Evolutionary conservation across 2,329 filamentous ascomycete genomes (phyloP).

Genomic region (Penicillium sp.): DNA sequence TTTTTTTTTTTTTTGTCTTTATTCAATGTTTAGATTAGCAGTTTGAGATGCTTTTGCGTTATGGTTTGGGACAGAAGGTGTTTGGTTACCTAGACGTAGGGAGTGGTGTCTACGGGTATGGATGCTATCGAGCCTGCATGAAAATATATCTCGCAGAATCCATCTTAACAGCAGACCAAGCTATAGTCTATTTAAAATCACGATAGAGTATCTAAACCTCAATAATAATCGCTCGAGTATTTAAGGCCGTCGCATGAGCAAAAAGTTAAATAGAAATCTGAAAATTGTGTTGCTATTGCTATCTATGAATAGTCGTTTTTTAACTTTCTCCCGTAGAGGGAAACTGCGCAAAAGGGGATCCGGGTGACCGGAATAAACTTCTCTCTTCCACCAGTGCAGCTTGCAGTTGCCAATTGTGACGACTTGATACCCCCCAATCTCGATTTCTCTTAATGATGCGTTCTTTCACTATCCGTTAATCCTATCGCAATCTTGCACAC

Average conservation of each 20-base stretch:
- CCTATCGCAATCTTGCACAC: not conserved
- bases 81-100: no score
- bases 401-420: constrained; percentile 21
- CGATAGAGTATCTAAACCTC: no score
- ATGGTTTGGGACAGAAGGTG: no score
- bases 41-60: no score
- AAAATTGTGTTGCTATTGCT: not conserved
- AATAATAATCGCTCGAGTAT: no score
- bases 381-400: constrained; percentile 22
- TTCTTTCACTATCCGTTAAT: not conserved
- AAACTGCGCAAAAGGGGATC: constrained; percentile 30
- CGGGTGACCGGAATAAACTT: constrained; percentile 40
- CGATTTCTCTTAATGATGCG: constrained; percentile 9
- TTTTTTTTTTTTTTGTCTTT: not conserved
- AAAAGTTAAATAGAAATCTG: not conserved
- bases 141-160: no score
- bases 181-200: no score
- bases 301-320: no score
- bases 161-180: no score
- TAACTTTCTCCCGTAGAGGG: not conserved
- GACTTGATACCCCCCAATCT: constrained; percentile 27
- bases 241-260: not conserved
- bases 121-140: no score
- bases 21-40: no score
- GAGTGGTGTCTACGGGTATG: no score